Base-by-base conservation (phyloP, 1,284 basidiomycete genomes). In the Mycosarcoma mackinlayi region DNA sequence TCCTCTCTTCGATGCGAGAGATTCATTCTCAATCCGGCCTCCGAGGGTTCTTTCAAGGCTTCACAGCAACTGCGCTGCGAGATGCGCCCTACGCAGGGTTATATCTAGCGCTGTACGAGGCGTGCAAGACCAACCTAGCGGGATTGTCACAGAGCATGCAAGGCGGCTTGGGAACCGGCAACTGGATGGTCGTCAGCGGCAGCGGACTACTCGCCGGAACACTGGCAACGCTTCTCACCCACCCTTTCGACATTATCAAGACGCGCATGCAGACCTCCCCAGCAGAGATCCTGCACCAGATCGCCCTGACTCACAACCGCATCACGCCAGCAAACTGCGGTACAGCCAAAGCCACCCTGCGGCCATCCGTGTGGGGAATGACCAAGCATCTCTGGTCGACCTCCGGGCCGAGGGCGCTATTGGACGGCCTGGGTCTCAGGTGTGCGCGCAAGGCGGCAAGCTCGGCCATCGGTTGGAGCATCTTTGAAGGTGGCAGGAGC, bases 1-100 rank as follows among this genome's bases (percentile, higher is more conserved):
- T 82, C 4, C 18, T 60, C 18, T 57, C 66, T 0, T 76, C 79
- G 16, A 67, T 82, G 46, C 44, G 71, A 9, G 62, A 67, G 42
- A 87, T 97, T 21, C 83, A 87, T 4, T 88, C 87, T 9, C 87
- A 83, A 1, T 83, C 87, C 42, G 94, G 95, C 0, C 88, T 92
- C 3, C 87, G 88, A 31, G 94, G 93, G 60, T 86, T 96, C 28
- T 90, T 94, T 80, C 89, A 92, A 54, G 95, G 94, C 0, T 92
- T 96, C 77, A 83, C 92, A 28, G 93, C 94, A 0, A 94, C 94
- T 1, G 92, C 93, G 0, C 85, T 95, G 21, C 87, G 95, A 33
- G 95, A 98, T 81, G 95, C 95, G 3, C 96, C 95, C 0, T 95
- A 97, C 77, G 94, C 95, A 0, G 95, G 95, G 0, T 83, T 98